Evolutionary conservation across 2,329 filamentous ascomycete species (phyloP).

Genomic region (Mycosphaerella arachidis): DNA sequence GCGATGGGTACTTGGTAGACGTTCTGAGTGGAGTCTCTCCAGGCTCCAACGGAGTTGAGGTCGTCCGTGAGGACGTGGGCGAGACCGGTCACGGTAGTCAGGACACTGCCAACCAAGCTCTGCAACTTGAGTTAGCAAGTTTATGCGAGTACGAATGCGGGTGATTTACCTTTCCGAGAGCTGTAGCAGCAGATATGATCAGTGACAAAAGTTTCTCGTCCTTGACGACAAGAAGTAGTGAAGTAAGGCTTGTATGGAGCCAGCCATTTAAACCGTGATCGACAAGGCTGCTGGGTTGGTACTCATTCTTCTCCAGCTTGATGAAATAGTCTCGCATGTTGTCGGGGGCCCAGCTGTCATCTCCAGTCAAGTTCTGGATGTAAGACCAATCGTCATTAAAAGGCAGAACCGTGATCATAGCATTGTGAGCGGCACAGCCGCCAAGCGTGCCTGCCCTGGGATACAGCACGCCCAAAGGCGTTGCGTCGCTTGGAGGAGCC

Average conservation of each 20-base stretch:
- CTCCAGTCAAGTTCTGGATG: conserved; percentile 56
- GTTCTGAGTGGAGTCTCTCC: conserved; percentile 45
- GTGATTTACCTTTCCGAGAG: conserved; percentile 43
- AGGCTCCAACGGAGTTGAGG: conserved; percentile 42
- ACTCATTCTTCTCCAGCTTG: conserved; percentile 44
- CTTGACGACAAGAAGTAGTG: conserved; percentile 48
- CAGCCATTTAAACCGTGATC: conserved; percentile 58
- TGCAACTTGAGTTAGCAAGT: conserved; percentile 26
- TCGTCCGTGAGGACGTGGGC: conserved; percentile 31
- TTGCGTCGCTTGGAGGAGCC: conserved; percentile 50
- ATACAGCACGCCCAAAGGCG: conserved; percentile 53
- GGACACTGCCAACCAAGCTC: conserved; percentile 38
- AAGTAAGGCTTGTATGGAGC: conserved; percentile 49
- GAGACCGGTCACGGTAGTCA: conserved; percentile 40
- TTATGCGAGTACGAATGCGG: conserved; percentile 22
- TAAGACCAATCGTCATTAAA: conserved; percentile 56
- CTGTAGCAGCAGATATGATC: conserved; percentile 48
- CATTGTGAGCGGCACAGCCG: conserved; percentile 59
- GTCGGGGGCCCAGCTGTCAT: conserved; percentile 53
- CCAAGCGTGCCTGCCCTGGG: conserved; percentile 55
- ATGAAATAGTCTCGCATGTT: conserved; percentile 57
- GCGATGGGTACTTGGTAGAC: conserved; percentile 57
- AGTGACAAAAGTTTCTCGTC: conserved; percentile 53
- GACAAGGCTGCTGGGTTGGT: conserved; percentile 39
- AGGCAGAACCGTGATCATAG: conserved; percentile 56